These are phyloP conservation scores for Balamuthia mandrillaris DNA, from an alignment of 208 protist species.

Conservation along the genomic window DNA sequence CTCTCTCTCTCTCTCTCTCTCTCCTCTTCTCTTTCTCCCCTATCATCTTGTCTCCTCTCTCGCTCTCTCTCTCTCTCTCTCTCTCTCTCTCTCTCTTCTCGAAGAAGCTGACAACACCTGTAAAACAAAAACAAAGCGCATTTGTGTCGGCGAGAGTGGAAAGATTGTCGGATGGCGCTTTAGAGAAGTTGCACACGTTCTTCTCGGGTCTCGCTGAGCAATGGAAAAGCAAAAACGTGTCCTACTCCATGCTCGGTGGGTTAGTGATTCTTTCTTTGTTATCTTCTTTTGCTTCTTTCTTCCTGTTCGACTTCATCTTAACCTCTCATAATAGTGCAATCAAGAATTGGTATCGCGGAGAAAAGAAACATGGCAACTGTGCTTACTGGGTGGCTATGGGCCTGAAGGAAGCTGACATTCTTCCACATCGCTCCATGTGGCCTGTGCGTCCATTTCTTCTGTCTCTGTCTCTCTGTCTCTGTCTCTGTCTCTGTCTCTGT, in stretches of 20 bases:
- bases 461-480: background rate
- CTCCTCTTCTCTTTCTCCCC: too few relatives aligned
- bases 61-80: too few relatives aligned
- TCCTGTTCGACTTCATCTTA: background rate
- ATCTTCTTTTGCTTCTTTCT: background rate
- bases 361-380: background rate
- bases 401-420: background rate
- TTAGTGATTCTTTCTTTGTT: background rate
- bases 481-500: background rate
- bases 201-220: background rate
- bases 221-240: background rate
- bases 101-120: background rate
- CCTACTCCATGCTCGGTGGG: slow-evolving; percentile 1
- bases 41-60: too few relatives aligned
- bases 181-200: background rate
- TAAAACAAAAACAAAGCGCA: background rate
- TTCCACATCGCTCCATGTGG: background rate
- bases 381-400: background rate
- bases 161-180: background rate
- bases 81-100: too few relatives aligned
- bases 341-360: background rate
- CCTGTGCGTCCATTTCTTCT: background rate
- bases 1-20: too few relatives aligned
- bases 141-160: background rate
- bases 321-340: background rate